phyloP scores from a whole-genome alignment of 208 protist genomes.

The Acanthamoeba sp. region DNA sequence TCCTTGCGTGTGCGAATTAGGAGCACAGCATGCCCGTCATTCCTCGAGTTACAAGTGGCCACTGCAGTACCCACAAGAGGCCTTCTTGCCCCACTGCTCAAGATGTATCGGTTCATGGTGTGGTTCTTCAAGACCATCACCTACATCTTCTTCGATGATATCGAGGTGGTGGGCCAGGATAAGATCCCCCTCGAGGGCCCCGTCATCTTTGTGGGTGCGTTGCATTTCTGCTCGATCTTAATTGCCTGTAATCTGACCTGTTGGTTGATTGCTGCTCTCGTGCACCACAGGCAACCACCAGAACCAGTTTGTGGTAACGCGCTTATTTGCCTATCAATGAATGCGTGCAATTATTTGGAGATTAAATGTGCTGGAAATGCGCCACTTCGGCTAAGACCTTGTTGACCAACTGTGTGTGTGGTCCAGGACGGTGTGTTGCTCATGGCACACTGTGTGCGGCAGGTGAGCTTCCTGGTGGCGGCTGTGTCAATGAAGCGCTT shows the following conservation, averaged over 20 bases:
- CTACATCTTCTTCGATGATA: constrained; percentile 95
- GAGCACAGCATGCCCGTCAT: too few relatives aligned
- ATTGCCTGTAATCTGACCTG: background rate
- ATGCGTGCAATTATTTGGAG: background rate
- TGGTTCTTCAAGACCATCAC: constrained; percentile 91
- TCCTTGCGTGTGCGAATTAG: too few relatives aligned
- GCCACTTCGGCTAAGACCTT: too few relatives aligned
- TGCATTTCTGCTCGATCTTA: background rate
- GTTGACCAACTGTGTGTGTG: background rate
- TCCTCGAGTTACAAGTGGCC: too few relatives aligned
- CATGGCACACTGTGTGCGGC: constrained; percentile 90
- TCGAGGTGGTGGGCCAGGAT: constrained; percentile 92
- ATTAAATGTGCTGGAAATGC: too few relatives aligned
- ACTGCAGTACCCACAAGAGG: too few relatives aligned
- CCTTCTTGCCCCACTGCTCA: too few relatives aligned
- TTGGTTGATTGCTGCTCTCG: background rate
- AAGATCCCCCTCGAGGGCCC: constrained; percentile 93
- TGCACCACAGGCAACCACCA: constrained; percentile 91
- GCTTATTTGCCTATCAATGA: background rate
- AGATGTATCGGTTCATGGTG: constrained; percentile 62
- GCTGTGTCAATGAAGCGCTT: constrained; percentile 92
- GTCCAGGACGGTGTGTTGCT: constrained; percentile 94
- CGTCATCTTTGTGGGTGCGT: constrained; percentile 93
- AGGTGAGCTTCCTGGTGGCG: constrained; percentile 95
- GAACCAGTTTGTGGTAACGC: constrained; percentile 89